phyloP scores from a whole-genome alignment of 148 eudicot genomes.

The Rhododendron mucronatum region DNA sequence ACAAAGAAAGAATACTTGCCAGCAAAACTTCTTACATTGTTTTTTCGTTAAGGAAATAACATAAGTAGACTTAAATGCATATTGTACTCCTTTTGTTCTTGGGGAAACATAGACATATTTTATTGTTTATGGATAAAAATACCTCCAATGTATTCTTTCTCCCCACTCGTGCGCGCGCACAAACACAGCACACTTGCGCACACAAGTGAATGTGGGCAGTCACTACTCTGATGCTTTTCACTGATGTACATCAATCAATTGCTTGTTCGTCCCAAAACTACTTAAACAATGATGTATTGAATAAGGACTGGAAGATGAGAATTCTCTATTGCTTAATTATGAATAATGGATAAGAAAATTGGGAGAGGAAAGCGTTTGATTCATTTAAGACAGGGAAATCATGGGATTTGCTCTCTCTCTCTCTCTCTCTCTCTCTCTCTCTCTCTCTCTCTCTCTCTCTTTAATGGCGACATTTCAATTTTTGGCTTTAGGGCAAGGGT shows the following conservation, averaged over 20 bases:
- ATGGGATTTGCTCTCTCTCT: too few relatives aligned
- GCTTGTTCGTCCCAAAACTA: background rate
- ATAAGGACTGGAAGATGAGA: background rate
- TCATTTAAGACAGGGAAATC: too few relatives aligned
- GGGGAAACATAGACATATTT: background rate
- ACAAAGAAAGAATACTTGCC: background rate
- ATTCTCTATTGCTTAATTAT: background rate
- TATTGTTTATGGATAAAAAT: background rate
- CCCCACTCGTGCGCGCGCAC: too few relatives aligned
- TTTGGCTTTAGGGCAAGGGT: slow-evolving; percentile 53
- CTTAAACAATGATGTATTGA: background rate
- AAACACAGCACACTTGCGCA: background rate
- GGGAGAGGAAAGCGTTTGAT: too few relatives aligned
- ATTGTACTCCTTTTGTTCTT: background rate
- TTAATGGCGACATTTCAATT: slow-evolving; percentile 2
- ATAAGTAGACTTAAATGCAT: background rate
- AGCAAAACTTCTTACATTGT: background rate
- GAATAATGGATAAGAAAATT: too few relatives aligned
- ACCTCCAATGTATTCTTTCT: background rate
- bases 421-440: too few relatives aligned
- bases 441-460: too few relatives aligned
- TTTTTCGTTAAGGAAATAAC: background rate
- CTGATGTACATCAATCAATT: slow-evolving; percentile 4
- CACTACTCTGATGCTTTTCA: background rate
- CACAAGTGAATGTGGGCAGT: background rate